Percentiles rank a stretch among this genome's conserved stretches.
Conservation (phyloP, 2,329 filamentous ascomycete genomes). For the Paraphaeosphaeria sporulosa region DNA sequence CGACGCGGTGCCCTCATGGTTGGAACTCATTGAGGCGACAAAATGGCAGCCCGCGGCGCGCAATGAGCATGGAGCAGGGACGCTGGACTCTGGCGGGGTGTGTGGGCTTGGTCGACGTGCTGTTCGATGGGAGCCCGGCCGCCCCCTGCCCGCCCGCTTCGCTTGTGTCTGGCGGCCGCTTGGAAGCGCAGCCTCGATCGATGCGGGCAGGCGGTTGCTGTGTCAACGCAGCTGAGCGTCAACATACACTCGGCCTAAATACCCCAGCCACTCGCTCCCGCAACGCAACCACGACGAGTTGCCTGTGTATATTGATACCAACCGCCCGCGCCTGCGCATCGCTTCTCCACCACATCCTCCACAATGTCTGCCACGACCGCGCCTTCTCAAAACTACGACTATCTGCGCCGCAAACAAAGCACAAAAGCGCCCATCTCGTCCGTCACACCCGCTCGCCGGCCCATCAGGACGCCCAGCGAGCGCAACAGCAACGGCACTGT, state of each 20-base stretch:
- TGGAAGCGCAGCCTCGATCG: not conserved
- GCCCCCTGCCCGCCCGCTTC: not conserved
- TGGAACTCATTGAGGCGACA: constrained; percentile 35
- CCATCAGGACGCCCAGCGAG: constrained; percentile 62
- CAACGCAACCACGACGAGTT: constrained; percentile 10
- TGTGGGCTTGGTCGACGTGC: not conserved
- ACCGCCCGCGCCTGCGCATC: constrained; percentile 4
- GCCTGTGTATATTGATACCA: constrained; percentile 10
- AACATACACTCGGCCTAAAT: constrained; percentile 14
- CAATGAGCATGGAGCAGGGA: constrained; percentile 15
- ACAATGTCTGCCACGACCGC: constrained; percentile 37
- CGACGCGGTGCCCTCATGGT: constrained; percentile 13
- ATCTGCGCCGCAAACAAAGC: constrained; percentile 65
- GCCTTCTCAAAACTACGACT: constrained; percentile 60
- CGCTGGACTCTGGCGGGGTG: constrained; percentile 22
- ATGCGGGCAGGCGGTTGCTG: constrained; percentile 5
- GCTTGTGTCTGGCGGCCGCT: not conserved
- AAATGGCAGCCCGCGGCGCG: constrained; percentile 16
- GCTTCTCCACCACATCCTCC: constrained; percentile 13
- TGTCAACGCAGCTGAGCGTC: constrained; percentile 1
- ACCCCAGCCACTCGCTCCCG: constrained; percentile 9
- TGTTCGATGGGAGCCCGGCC: not conserved
- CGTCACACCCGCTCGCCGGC: constrained; percentile 47
- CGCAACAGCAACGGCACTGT: constrained; percentile 89
- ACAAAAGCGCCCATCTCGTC: constrained; percentile 47